Evolutionary conservation across 139 green algal species (phyloP), one percentile per base, ranked within the genome.

Genomic region (Dunaliella sp.): DNA sequence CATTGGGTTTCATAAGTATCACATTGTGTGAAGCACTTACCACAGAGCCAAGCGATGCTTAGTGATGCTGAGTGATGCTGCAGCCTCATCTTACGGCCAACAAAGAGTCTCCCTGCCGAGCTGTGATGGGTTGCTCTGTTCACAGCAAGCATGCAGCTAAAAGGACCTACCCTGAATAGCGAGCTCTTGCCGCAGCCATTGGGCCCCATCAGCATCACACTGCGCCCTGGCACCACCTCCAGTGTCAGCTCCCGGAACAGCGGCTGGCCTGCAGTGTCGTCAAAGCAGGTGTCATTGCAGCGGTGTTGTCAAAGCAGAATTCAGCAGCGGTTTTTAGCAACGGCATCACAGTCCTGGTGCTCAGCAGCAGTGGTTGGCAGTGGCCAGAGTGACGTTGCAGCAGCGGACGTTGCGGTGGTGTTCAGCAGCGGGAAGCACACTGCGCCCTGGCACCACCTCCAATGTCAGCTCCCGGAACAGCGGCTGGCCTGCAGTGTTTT

Each of bases 121-220:
- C n/a, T n/a, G n/a, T n/a, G n/a, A n/a, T n/a, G n/a, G n/a, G n/a
- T n/a, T n/a, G n/a, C n/a, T n/a, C n/a, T n/a, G n/a, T n/a, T n/a
- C n/a, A n/a, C n/a, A n/a, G n/a, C n/a, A n/a, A n/a, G n/a, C n/a
- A n/a, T n/a, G n/a, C n/a, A n/a, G n/a, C n/a, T n/a, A n/a, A n/a
- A n/a, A n/a, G n/a, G n/a, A n/a, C n/a, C 31, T 57, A 86, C 57
- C 36, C 90, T 84, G 88, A 96, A 94, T 32, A 97, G 91, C 21
- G 90, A 95, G 85, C 86, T 93, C 90, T 98, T 98, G 89, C 96
- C 96, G 75, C 89, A 94, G 76, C 95, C 96, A 83, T 98, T 98
- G 73, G 96, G 96, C 0, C 96, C 96, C 94, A 97, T 98, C 59
- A 98, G 88, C 88, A 98, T 91, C 25, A 98, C 88, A 38, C 87